phyloP scores from a whole-genome alignment of 306 rosid genomes.

The Vigna mungo region DNA sequence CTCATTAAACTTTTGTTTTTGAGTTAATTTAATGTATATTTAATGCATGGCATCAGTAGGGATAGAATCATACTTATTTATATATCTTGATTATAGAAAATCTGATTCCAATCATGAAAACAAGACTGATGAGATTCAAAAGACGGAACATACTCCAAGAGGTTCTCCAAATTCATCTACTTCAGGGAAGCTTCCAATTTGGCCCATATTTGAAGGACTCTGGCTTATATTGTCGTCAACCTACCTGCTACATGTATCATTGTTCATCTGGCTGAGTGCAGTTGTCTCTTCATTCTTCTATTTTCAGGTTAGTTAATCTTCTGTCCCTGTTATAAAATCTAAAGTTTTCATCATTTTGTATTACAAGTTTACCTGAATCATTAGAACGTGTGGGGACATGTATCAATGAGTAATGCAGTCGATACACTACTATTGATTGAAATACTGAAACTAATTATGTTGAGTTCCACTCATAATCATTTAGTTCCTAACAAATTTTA shows the following conservation, averaged over 20 bases:
- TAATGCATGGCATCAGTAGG: constrained; percentile 19
- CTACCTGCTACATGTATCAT: constrained; percentile 74
- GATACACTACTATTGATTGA: neutral
- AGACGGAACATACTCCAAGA: constrained; percentile 42
- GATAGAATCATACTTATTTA: constrained; percentile 18
- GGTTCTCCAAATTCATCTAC: constrained; percentile 63
- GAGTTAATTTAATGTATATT: constrained; percentile 5
- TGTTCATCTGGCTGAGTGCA: constrained; percentile 93
- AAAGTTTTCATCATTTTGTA: constrained; percentile 15
- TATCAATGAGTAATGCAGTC: neutral
- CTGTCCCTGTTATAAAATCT: constrained; percentile 18
- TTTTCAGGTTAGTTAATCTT: constrained; percentile 71
- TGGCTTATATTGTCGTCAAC: constrained; percentile 86
- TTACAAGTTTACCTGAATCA: constrained; percentile 23
- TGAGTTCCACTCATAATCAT: neutral
- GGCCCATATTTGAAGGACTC: constrained; percentile 88
- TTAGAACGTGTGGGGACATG: constrained; percentile 5
- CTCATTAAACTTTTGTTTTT: constrained; percentile 25
- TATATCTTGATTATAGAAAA: constrained; percentile 59
- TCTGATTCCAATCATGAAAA: constrained; percentile 55
- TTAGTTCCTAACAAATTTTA: neutral
- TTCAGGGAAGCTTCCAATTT: constrained; percentile 62
- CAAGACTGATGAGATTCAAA: constrained; percentile 53
- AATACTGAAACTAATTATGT: no score
- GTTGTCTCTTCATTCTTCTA: constrained; percentile 95